phyloP scores from a whole-genome alignment of 306 rosid species.

The Cajanus cajan region DNA sequence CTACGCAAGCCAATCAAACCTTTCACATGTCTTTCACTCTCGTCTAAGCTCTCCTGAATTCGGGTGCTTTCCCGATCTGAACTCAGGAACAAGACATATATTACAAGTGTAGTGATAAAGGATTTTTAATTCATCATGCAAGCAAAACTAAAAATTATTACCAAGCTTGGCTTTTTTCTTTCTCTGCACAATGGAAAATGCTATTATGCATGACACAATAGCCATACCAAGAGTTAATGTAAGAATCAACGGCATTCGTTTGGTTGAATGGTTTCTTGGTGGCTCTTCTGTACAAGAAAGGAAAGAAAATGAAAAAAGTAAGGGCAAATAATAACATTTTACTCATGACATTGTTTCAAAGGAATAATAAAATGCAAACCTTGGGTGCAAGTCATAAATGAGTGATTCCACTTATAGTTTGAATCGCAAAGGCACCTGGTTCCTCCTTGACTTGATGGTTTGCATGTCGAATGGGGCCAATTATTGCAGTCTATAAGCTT shows the following conservation, averaged over 20 bases:
- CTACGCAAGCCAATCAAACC: constrained; percentile 18
- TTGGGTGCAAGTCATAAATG: constrained; percentile 13
- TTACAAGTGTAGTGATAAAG: not conserved
- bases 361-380: not conserved
- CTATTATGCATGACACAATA: not conserved
- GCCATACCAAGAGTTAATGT: not conserved
- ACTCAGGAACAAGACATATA: not conserved
- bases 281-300: constrained; percentile 11
- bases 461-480: constrained; percentile 49
- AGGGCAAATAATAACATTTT: not conserved
- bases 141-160: not conserved
- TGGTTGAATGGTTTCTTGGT: not conserved
- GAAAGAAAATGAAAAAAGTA: not conserved
- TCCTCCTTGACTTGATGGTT: not conserved
- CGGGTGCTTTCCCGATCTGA: constrained; percentile 20
- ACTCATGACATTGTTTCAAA: not conserved
- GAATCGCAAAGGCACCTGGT: constrained; percentile 36
- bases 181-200: not conserved
- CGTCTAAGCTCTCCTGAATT: constrained; percentile 4
- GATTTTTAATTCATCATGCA: not conserved
- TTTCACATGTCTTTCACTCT: constrained; percentile 24
- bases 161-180: constrained; percentile 26
- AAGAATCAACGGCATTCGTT: not conserved
- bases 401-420: constrained; percentile 27
- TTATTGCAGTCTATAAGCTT: not conserved